These are phyloP conservation scores for Grosmannia huntii DNA, from an alignment of 2,329 filamentous ascomycete genomes.

Conservation along the genomic window DNA sequence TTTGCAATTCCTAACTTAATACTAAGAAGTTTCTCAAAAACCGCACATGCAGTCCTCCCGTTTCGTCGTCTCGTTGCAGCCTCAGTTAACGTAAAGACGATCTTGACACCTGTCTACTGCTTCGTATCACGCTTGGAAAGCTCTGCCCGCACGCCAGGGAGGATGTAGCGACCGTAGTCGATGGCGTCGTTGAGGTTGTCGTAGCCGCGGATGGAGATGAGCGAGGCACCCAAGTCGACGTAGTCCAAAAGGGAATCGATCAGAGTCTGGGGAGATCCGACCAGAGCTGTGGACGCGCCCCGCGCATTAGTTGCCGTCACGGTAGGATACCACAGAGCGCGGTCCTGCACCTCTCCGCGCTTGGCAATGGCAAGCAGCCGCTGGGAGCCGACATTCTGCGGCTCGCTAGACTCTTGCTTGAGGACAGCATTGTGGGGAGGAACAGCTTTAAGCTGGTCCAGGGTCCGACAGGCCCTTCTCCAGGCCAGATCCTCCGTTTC, in stretches of 20 bases:
- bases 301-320: conserved; percentile 47
- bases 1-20: too few species aligned
- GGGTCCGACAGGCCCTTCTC: conserved; percentile 44
- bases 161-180: conserved; percentile 43
- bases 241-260: conserved; percentile 43
- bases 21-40: too few species aligned
- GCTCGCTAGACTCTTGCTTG: conserved; percentile 20
- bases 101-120: not conserved
- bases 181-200: conserved; percentile 48
- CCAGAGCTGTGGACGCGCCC: conserved; percentile 45
- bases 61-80: not conserved
- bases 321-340: conserved; percentile 50
- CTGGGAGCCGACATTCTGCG: conserved; percentile 48
- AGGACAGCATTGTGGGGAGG: not conserved
- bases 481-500: conserved; percentile 51
- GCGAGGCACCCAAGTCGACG: conserved; percentile 35
- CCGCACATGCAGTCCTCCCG: too few species aligned
- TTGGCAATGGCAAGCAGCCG: conserved; percentile 44
- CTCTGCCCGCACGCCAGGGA: conserved; percentile 34
- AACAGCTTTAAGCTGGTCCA: conserved; percentile 34
- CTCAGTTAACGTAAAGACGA: not conserved
- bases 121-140: conserved; percentile 14
- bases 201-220: conserved; percentile 49
- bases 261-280: conserved; percentile 40
- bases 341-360: conserved; percentile 44